These are phyloP conservation scores for Neurospora sp. DNA, from an alignment of 495 filamentous ascomycete species.

Conservation along the genomic window DNA sequence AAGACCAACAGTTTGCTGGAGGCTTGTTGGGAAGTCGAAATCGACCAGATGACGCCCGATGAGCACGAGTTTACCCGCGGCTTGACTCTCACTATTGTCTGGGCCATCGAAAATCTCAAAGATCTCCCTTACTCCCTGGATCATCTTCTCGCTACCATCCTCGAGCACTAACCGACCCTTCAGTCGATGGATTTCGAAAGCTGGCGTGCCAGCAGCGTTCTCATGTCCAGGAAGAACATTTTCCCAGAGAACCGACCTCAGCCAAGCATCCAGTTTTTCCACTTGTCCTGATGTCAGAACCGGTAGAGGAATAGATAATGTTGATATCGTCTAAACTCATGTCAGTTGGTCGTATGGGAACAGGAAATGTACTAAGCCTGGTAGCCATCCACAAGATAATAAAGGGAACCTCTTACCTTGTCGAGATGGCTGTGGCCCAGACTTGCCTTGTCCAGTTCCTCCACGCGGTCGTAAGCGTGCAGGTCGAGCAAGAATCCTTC, in stretches of 20 bases:
- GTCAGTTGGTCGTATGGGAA: neutral
- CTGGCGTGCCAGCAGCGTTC: neutral
- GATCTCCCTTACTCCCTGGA: slow-evolving; percentile 87
- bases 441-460: slow-evolving; percentile 50
- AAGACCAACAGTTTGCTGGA: slow-evolving; percentile 17
- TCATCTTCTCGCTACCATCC: slow-evolving; percentile 57
- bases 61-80: slow-evolving; percentile 63
- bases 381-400: neutral
- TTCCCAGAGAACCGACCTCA: slow-evolving; percentile 80
- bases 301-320: slow-evolving; percentile 57
- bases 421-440: slow-evolving; percentile 77
- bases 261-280: slow-evolving; percentile 63
- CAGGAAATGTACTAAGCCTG: neutral
- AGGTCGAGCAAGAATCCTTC: slow-evolving; percentile 81
- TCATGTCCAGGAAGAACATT: slow-evolving; percentile 43
- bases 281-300: slow-evolving; percentile 44
- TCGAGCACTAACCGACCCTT: slow-evolving; percentile 63
- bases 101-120: slow-evolving; percentile 77
- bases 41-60: slow-evolving; percentile 60
- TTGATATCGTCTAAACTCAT: slow-evolving; percentile 69
- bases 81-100: slow-evolving; percentile 3
- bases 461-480: slow-evolving; percentile 82
- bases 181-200: slow-evolving; percentile 71
- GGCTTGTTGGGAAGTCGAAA: slow-evolving; percentile 34
- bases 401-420: slow-evolving; percentile 43